A percentile compares a stretch with the other conserved stretches of the same genome.
Evolutionary conservation across 306 rosid genomes (phyloP).

Genomic region (cucumber (Cucumis sativus)): DNA sequence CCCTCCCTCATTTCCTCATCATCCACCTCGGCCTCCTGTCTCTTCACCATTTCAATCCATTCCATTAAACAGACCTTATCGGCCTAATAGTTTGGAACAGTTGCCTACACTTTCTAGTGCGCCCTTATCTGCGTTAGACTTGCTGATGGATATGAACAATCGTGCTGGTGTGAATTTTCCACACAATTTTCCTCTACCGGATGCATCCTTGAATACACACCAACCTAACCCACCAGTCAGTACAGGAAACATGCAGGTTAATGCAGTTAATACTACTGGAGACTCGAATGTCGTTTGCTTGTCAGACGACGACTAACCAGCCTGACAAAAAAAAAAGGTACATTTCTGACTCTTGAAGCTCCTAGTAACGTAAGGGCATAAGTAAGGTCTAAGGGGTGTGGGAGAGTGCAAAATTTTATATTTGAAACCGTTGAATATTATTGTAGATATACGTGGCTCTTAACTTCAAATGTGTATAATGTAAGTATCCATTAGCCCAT

Average conservation of each 20-base stretch:
- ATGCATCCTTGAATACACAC: slow-evolving; percentile 3
- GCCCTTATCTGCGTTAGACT: slow-evolving; percentile 18
- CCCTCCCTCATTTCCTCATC: slow-evolving; percentile 17
- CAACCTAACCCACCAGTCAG: slow-evolving; percentile 12
- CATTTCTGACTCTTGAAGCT: not conserved
- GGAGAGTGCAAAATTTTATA: not conserved
- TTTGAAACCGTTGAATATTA: not conserved
- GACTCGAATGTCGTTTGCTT: slow-evolving; percentile 45
- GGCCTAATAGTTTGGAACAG: slow-evolving; percentile 13
- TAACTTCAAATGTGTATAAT: not conserved
- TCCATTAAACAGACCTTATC: slow-evolving; percentile 11
- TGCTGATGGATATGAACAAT: slow-evolving; percentile 14
- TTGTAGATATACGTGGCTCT: not conserved
- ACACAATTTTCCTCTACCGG: slow-evolving; percentile 9
- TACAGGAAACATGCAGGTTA: slow-evolving; percentile 10
- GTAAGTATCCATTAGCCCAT: not conserved
- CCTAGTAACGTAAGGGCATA: not conserved
- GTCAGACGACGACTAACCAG: slow-evolving; percentile 69
- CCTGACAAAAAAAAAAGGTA: not conserved
- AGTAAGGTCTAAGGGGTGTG: not conserved
- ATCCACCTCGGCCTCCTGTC: slow-evolving; percentile 13
- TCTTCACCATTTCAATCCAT: slow-evolving; percentile 13
- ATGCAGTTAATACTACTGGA: slow-evolving; percentile 13
- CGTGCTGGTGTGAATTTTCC: slow-evolving; percentile 20
- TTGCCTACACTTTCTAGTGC: slow-evolving; percentile 11